These are phyloP conservation scores for Irpex sp. DNA, from an alignment of 1,284 basidiomycete species.

Conservation along the genomic window DNA sequence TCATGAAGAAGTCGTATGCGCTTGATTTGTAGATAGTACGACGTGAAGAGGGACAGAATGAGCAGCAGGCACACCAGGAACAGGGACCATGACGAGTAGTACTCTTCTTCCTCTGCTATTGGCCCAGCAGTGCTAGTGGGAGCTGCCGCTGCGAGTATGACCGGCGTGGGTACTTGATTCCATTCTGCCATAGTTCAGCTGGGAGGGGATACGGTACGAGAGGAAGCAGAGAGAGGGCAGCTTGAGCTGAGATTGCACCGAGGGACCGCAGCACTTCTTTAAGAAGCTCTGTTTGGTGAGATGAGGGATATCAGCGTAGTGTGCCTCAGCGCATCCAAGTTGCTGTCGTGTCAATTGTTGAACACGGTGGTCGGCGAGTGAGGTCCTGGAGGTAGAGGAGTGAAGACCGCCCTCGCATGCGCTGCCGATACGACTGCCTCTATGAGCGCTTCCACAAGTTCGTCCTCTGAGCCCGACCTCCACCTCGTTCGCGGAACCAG, in stretches of 20 bases:
- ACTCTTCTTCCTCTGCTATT: slow-evolving; percentile 76
- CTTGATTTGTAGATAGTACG: slow-evolving; percentile 97
- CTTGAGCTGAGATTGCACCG: no score
- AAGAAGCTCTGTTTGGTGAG: no score
- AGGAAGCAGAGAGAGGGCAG: neutral
- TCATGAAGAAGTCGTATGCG: slow-evolving; percentile 95
- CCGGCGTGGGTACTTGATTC: slow-evolving; percentile 12
- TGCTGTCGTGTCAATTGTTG: neutral
- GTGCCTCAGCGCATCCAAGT: neutral
- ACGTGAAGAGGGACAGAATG: slow-evolving; percentile 92
- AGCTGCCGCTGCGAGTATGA: slow-evolving; percentile 15
- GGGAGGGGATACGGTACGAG: neutral
- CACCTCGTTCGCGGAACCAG: neutral
- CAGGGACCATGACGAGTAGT: slow-evolving; percentile 91
- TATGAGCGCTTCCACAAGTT: neutral
- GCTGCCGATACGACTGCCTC: neutral
- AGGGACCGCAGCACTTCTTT: neutral
- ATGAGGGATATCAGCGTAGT: no score
- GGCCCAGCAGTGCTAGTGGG: slow-evolving; percentile 29
- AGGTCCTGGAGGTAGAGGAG: neutral
- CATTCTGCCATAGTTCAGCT: slow-evolving; percentile 4
- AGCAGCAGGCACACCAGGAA: slow-evolving; percentile 94
- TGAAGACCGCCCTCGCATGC: neutral
- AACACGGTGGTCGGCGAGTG: neutral
- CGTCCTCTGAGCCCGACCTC: neutral